Evolutionary conservation across 179 eudicot genomes (phyloP), one percentile per base, ranked within the genome.

Genomic region (Silene coronaria): DNA sequence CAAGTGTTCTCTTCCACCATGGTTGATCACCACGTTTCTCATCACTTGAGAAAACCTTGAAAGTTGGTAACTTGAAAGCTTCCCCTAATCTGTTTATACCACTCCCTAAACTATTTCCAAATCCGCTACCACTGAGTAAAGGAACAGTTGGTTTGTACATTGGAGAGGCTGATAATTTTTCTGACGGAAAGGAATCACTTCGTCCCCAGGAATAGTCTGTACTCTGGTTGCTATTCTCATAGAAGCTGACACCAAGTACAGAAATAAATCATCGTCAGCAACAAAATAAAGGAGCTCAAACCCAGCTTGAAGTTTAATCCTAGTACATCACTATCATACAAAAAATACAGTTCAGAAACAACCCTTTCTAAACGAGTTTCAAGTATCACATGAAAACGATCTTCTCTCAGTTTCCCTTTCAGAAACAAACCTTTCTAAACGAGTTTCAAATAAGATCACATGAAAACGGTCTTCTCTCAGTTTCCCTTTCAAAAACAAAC

Each of bases 1-100:
- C 96, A 36, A 89, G 83, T 6, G 86, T 80, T 73, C 77, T 84
- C 9, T 79, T 86, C 84, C 84, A 83, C 84, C 87, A 77, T 0
- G 86, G 81, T 51, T 62, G 78, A 23, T 26, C 61, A n/a, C 32
- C 79, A 11, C 16, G 34, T 67, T 26, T 45, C n/a, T 60, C 70
- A 14, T 73, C 76, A 46, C 78, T 73, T 0, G 88, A 78, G 63
- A 77, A 80, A 21, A 80, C 82, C 65, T 71, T 84, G 36, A 84
- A 81, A 3, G 75, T 38, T 14, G 84, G 86, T 0, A 82, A 23
- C 79, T 74, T 82, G 58, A 85, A 66, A 46, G 79, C 75, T 22
- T 79, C 84, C 45, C 84, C 80, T 26, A 81, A 24, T 74, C 75
- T 75, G 78, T 62, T 76, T 0, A 76, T 76, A 45, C 75, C 60